phyloP scores from a whole-genome alignment of 495 filamentous ascomycete species.

The Lasiosphaeris hirsuta region DNA sequence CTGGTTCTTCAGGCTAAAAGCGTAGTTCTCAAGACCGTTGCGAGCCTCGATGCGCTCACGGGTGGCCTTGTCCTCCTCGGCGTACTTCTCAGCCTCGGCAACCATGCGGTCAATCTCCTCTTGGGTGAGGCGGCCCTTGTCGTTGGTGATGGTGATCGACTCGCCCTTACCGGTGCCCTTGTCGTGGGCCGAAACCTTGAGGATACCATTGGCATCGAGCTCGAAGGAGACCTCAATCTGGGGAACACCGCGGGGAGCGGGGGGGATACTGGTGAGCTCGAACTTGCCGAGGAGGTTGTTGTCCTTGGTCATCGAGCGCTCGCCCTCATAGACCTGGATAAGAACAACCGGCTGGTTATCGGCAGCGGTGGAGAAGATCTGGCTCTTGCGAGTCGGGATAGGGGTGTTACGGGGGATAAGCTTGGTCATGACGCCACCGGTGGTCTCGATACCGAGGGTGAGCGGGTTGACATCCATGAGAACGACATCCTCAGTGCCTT shows the following conservation, averaged over 20 bases:
- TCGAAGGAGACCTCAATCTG: constrained; percentile 99
- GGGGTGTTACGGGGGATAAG: constrained; percentile 93
- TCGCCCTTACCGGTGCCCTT: constrained; percentile 97
- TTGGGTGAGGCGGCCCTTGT: constrained; percentile 92
- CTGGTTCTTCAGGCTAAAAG: constrained; percentile 98
- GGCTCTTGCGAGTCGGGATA: constrained; percentile 93
- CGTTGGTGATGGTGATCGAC: constrained; percentile 97
- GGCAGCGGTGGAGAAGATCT: constrained; percentile 96
- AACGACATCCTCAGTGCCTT: constrained; percentile 71
- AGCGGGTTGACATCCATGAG: constrained; percentile 98
- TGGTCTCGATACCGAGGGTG: constrained; percentile 97
- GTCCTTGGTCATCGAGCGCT: constrained; percentile 93
- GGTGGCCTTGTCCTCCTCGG: constrained; percentile 98
- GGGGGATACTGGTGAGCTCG: constrained; percentile 91
- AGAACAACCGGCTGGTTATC: constrained; percentile 97
- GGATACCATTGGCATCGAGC: constrained; percentile 94
- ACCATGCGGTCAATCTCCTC: constrained; percentile 99
- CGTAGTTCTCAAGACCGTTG: constrained; percentile 95
- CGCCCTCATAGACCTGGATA: constrained; percentile 96
- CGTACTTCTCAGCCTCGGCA: constrained; percentile 93
- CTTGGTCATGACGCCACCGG: constrained; percentile 97
- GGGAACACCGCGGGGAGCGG: constrained; percentile 90
- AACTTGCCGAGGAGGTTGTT: constrained; percentile 98
- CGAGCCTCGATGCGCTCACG: constrained; percentile 90
- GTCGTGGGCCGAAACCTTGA: constrained; percentile 91